Conservation (phyloP, 2,329 filamentous ascomycete species). For the Verticillium albo-atrum region DNA sequence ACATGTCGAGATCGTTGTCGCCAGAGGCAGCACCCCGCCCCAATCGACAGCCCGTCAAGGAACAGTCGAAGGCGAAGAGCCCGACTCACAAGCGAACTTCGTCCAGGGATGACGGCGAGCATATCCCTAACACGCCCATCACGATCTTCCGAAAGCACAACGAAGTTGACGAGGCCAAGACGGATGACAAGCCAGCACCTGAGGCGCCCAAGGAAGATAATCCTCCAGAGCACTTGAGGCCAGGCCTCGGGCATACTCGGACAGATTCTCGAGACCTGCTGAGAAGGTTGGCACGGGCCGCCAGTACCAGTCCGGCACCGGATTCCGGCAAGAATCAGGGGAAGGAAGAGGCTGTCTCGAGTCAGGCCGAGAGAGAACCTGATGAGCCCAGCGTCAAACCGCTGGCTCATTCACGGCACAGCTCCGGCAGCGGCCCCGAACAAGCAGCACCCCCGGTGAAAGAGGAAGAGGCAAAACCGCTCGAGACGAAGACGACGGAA, state of each 20-base stretch:
- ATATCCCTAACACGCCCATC: slow-evolving; percentile 33
- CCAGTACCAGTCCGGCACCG: slow-evolving; percentile 38
- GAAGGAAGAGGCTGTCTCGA: slow-evolving; percentile 1
- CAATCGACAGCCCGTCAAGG: slow-evolving; percentile 19
- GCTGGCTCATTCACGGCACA: not conserved
- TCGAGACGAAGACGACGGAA: not conserved
- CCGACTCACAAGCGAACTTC: not conserved
- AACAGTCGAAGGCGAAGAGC: slow-evolving; percentile 7
- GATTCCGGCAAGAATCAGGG: slow-evolving; percentile 11
- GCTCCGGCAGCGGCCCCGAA: not conserved
- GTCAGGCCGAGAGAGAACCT: not conserved
- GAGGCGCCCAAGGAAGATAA: slow-evolving; percentile 12
- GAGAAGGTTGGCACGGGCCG: slow-evolving; percentile 42
- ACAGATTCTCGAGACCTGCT: slow-evolving; percentile 45
- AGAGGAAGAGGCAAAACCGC: not conserved
- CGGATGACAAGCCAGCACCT: slow-evolving; percentile 4
- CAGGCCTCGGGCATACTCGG: slow-evolving; percentile 12
- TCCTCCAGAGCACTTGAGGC: not conserved
- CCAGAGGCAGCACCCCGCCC: slow-evolving; percentile 30
- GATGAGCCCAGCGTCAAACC: not conserved
- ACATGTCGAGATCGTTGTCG: slow-evolving; percentile 39
- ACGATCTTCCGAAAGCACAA: slow-evolving; percentile 28
- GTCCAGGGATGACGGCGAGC: slow-evolving; percentile 21
- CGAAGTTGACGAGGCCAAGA: slow-evolving; percentile 2
- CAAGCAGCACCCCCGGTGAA: not conserved